These are phyloP conservation scores for Tubosaeta sp. DNA, from an alignment of 768 basidiomycete genomes.

Conservation along the genomic window DNA sequence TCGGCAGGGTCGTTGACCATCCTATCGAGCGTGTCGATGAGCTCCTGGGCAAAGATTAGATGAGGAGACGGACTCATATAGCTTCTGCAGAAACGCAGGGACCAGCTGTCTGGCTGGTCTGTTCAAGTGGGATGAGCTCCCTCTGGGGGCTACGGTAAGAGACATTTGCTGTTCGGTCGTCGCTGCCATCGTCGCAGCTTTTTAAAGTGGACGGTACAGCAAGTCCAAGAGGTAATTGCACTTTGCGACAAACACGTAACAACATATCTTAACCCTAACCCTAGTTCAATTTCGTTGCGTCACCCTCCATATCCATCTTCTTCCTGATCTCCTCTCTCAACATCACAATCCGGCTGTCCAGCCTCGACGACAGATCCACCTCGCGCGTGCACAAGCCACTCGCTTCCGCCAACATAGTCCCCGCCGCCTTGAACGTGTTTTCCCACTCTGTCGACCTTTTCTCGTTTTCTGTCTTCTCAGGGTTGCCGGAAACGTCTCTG, in stretches of 20 bases:
- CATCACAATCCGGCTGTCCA: constrained; percentile 70
- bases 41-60: constrained; percentile 10
- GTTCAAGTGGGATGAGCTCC: constrained; percentile 38
- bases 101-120: constrained; percentile 49
- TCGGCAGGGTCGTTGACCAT: constrained; percentile 89
- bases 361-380: constrained; percentile 58
- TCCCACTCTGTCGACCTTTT: constrained; percentile 38
- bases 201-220: constrained; percentile 17
- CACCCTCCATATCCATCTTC: constrained; percentile 50
- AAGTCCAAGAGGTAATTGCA: constrained; percentile 4
- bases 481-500: constrained; percentile 28
- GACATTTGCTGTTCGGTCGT: constrained; percentile 55
- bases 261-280: constrained; percentile 12
- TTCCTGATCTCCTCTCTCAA: constrained; percentile 62
- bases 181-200: constrained; percentile 32
- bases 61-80: constrained; percentile 66
- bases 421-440: constrained; percentile 44
- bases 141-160: constrained; percentile 43
- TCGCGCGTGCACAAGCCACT: constrained; percentile 44
- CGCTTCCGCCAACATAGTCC: constrained; percentile 49
- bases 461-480: constrained; percentile 1
- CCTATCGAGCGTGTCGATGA: constrained; percentile 38
- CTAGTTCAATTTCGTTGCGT: constrained; percentile 6
- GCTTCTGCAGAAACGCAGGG: constrained; percentile 89
- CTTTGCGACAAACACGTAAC: constrained; percentile 12